Base-by-base conservation (phyloP, 345 rosid genomes). In the Hibiscus syriacus region DNA sequence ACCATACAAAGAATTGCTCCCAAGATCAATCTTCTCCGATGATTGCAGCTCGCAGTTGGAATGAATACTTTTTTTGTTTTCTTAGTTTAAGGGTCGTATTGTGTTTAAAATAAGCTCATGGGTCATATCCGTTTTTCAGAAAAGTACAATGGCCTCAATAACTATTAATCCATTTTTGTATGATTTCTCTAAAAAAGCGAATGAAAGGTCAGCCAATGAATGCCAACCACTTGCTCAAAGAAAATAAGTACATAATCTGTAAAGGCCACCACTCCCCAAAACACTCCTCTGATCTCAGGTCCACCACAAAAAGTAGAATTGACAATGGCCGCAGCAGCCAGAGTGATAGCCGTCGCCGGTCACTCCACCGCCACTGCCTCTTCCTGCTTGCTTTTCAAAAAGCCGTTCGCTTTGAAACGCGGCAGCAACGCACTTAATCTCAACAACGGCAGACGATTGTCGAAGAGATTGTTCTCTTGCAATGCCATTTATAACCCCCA, bases 21-120 rank as follows among this genome's bases (percentile, higher is more conserved):
- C 86, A 7, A 92, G 57, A 26, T 73, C 77, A 25, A 92, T 74
- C 75, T 76, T 86, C 67, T 81, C 77, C 3, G 89, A 76, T 4
- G 72, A 83, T 49, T 75, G 68, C 4, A 92, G 55, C 14, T 60
- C 67, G 38, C 98, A 92, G 10, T 89, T 80, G 6, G 77, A 75
- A n/a, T n/a, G n/a, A n/a, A n/a, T n/a, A n/a, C n/a, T n/a, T n/a
- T n/a, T n/a, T n/a, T n/a, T n/a, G n/a, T n/a, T n/a, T n/a, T n/a
- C n/a, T n/a, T n/a, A n/a, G n/a, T n/a, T n/a, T n/a, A n/a, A n/a
- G n/a, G n/a, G n/a, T n/a, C n/a, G n/a, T n/a, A n/a, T n/a, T n/a
- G n/a, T n/a, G n/a, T n/a, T n/a, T n/a, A n/a, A n/a, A n/a, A n/a
- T n/a, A n/a, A n/a, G n/a, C n/a, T n/a, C n/a, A n/a, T n/a, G n/a